Conservation (phyloP, 306 rosid genomes). For the Fagus crenata region DNA sequence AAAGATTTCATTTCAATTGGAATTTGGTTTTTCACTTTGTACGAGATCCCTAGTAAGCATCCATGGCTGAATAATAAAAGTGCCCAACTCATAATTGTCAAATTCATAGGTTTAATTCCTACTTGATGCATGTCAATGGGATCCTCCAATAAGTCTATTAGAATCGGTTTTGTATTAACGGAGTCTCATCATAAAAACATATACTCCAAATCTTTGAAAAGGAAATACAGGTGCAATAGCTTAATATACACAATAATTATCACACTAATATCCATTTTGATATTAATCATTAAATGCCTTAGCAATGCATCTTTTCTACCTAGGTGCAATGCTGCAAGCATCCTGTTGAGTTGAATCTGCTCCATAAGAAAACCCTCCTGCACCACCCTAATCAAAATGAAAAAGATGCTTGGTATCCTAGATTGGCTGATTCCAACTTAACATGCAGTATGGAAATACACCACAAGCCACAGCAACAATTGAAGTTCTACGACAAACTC, state of each 20-base stretch:
- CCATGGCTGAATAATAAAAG: neutral
- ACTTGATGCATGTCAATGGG: neutral
- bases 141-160: no score
- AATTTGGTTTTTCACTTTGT: neutral
- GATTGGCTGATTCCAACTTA: neutral
- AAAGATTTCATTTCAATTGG: neutral
- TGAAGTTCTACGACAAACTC: neutral
- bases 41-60: neutral
- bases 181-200: neutral
- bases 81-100: neutral
- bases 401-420: neutral
- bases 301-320: neutral
- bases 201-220: neutral
- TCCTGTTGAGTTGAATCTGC: neutral
- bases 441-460: neutral
- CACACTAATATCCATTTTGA: neutral
- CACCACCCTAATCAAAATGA: neutral
- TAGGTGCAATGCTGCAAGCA: neutral
- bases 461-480: neutral
- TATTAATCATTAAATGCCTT: neutral
- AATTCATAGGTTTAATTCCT: conserved; percentile 5
- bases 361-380: neutral
- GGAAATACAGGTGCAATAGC: no score
- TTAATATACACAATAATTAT: neutral
- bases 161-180: no score